These are phyloP conservation scores for Ilex asprella DNA, from an alignment of 257 asterid species.

Conservation along the genomic window DNA sequence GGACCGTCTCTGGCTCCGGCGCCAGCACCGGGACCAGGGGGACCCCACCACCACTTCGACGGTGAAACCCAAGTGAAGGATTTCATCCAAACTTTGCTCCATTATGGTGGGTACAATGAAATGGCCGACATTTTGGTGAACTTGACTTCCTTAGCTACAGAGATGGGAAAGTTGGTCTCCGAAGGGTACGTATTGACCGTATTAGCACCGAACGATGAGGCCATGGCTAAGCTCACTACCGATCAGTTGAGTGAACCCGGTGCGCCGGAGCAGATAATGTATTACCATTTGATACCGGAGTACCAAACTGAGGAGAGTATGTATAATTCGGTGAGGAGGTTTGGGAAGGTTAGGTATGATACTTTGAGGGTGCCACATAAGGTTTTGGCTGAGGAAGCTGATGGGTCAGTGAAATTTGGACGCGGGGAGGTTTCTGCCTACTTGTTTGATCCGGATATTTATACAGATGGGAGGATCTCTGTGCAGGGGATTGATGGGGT, in stretches of 20 bases:
- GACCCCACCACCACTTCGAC: slow-evolving; percentile 27
- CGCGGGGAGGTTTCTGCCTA: slow-evolving; percentile 23
- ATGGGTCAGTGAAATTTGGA: slow-evolving; percentile 30
- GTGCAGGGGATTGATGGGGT: slow-evolving; percentile 32
- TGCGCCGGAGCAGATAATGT: slow-evolving; percentile 28
- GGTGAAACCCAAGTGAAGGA: slow-evolving; percentile 27
- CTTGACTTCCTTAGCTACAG: slow-evolving; percentile 20
- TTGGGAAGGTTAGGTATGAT: slow-evolving; percentile 21
- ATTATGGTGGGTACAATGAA: slow-evolving; percentile 26
- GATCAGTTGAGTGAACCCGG: slow-evolving; percentile 30
- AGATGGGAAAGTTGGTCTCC: slow-evolving; percentile 23
- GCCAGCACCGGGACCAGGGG: slow-evolving; percentile 15
- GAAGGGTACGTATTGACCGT: slow-evolving; percentile 27
- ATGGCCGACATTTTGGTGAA: slow-evolving; percentile 25
- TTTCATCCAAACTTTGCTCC: slow-evolving; percentile 23
- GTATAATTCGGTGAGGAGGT: slow-evolving; percentile 28
- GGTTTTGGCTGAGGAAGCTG: slow-evolving; percentile 26
- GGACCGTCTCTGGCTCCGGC: slow-evolving; percentile 29
- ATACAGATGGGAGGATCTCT: slow-evolving; percentile 25
- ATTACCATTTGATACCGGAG: slow-evolving; percentile 26
- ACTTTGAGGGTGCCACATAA: slow-evolving; percentile 21
- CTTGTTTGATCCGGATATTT: slow-evolving; percentile 30
- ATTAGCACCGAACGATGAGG: slow-evolving; percentile 29
- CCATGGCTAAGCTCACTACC: slow-evolving; percentile 26
- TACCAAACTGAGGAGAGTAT: slow-evolving; percentile 31